Conservation (phyloP, 2,329 filamentous ascomycete genomes). For the Cercospora sp. region DNA sequence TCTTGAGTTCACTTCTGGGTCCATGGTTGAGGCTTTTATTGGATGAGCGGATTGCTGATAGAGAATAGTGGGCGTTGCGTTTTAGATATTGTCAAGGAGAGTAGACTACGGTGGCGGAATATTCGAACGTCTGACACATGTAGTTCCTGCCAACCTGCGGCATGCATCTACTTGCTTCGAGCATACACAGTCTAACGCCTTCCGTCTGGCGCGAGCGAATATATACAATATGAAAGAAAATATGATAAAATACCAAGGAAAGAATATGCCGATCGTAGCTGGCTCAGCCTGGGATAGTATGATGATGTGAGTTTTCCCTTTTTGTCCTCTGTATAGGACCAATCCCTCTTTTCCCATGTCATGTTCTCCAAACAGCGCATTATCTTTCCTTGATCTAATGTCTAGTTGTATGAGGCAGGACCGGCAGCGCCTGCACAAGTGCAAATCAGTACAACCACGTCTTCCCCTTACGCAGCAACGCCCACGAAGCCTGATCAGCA, state of each 20-base stretch:
- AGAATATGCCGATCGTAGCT: not conserved
- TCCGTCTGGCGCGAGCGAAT: not conserved
- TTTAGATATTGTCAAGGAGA: not conserved
- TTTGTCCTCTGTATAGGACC: not conserved
- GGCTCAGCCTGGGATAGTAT: not conserved
- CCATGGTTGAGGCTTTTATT: not conserved
- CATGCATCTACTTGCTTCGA: not conserved
- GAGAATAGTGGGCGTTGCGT: not conserved
- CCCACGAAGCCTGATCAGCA: not conserved
- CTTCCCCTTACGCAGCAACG: not conserved
- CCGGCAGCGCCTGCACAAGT: not conserved
- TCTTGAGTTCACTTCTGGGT: not conserved
- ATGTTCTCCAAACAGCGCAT: not conserved
- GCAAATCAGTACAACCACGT: not conserved
- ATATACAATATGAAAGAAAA: not conserved
- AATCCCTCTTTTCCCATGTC: too few species aligned
- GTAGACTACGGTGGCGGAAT: too few species aligned
- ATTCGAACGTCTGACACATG: not conserved
- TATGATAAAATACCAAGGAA: not conserved
- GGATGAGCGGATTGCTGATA: not conserved
- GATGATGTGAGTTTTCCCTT: not conserved
- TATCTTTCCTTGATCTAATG: not conserved
- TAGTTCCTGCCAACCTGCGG: not conserved
- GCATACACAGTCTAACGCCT: not conserved
- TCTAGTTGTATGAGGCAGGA: not conserved